Conservation (phyloP, 2,329 filamentous ascomycete species). For the Fonsecaea pugnacius region DNA sequence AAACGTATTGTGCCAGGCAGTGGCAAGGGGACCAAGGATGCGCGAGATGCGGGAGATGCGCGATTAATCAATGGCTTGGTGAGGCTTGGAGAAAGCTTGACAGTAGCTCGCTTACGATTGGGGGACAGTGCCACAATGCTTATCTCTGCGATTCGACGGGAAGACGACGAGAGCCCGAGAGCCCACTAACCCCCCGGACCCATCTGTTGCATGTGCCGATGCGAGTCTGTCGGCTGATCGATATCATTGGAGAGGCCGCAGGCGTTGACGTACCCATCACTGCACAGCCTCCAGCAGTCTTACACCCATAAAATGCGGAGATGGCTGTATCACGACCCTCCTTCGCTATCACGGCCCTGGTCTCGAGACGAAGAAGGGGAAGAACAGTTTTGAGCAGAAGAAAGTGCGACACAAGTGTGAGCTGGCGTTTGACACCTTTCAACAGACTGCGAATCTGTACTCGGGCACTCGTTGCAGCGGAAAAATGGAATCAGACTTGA, state of each 20-base stretch:
- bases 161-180: too few species aligned
- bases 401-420: not conserved
- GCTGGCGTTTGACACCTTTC: not conserved
- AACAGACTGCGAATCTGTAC: constrained; percentile 37
- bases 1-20: not conserved
- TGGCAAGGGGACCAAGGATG: too few species aligned
- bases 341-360: not conserved
- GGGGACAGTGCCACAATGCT: not conserved
- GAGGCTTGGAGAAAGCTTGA: constrained; percentile 2
- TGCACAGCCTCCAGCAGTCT: not conserved
- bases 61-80: not conserved
- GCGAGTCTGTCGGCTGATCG: not conserved
- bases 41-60: not conserved
- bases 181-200: not conserved
- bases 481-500: constrained; percentile 60
- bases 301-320: not conserved
- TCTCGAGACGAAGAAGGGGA: not conserved
- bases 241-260: not conserved
- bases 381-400: not conserved
- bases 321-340: not conserved
- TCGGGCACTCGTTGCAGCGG: constrained; percentile 69
- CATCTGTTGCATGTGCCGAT: not conserved
- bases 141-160: not conserved
- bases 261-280: not conserved
- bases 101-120: too few species aligned